phyloP scores from a whole-genome alignment of 192 early-diverging fungal genomes.

The Oehlia diaphana region DNA sequence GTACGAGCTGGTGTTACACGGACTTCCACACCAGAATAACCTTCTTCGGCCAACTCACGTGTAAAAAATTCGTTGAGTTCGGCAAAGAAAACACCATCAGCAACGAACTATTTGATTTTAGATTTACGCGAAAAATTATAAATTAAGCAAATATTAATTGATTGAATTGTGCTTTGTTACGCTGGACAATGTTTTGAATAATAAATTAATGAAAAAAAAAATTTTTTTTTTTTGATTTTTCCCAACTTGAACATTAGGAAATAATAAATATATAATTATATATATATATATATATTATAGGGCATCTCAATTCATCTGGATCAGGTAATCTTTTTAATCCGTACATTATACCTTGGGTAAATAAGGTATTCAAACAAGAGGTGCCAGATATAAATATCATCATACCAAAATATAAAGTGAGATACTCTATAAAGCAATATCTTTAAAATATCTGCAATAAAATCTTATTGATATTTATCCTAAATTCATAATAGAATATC shows the following conservation, averaged over 20 bases:
- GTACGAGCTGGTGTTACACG: conserved; percentile 98
- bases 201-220: not conserved
- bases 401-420: conserved; percentile 30
- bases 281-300: not conserved
- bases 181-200: not conserved
- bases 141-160: not conserved
- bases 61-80: conserved; percentile 99
- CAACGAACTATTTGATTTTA: conserved; percentile 71
- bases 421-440: not conserved
- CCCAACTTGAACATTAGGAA: not conserved
- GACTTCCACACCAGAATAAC: conserved; percentile 99
- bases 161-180: not conserved
- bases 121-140: not conserved
- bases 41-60: conserved; percentile 94
- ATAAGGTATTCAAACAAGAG: conserved; percentile 55
- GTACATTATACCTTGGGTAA: conserved; percentile 26
- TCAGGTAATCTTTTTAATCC: conserved; percentile 42
- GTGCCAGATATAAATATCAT: conserved; percentile 55
- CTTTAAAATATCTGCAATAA: not conserved
- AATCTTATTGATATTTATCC: not conserved
- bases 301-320: conserved; percentile 20
- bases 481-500: not conserved
- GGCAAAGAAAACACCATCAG: conserved; percentile 99
- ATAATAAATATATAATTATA: not conserved
- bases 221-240: not conserved